Evolutionary conservation across 2,329 filamentous ascomycete genomes (phyloP).

Genomic region (Rhinocladiella similis): DNA sequence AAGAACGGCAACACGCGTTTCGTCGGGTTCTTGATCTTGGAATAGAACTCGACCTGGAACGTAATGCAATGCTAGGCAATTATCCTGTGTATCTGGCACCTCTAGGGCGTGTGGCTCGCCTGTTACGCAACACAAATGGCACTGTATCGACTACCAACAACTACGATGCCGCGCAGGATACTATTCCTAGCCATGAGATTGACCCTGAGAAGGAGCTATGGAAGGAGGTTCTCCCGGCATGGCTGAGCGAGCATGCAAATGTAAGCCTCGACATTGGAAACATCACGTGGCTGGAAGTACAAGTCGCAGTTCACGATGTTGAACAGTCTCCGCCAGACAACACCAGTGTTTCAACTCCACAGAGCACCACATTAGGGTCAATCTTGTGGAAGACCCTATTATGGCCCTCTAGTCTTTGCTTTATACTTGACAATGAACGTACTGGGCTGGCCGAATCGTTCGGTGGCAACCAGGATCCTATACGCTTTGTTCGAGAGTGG

Average conservation of each 20-base stretch:
- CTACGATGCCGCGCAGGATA: neutral
- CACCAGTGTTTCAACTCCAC: constrained; percentile 16
- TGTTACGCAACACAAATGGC: neutral
- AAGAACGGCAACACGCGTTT: constrained; percentile 13
- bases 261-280: constrained; percentile 1
- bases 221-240: constrained; percentile 19
- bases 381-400: constrained; percentile 42
- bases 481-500: constrained; percentile 47
- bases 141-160: neutral
- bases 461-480: constrained; percentile 35
- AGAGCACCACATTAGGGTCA: constrained; percentile 31
- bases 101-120: constrained; percentile 14
- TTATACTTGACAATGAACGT: constrained; percentile 34
- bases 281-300: constrained; percentile 20
- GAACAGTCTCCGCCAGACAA: neutral
- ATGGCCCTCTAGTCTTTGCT: constrained; percentile 48
- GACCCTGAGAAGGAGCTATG: constrained; percentile 10
- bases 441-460: constrained; percentile 14
- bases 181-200: neutral
- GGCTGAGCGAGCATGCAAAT: constrained; percentile 17
- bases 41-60: neutral
- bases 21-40: constrained; percentile 2
- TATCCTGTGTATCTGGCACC: constrained; percentile 19
- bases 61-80: neutral
- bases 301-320: constrained; percentile 20